A percentile compares a stretch with the other conserved stretches of the same genome.
Conservation (phyloP, 306 rosid species). For the Gillenia trifoliata region DNA sequence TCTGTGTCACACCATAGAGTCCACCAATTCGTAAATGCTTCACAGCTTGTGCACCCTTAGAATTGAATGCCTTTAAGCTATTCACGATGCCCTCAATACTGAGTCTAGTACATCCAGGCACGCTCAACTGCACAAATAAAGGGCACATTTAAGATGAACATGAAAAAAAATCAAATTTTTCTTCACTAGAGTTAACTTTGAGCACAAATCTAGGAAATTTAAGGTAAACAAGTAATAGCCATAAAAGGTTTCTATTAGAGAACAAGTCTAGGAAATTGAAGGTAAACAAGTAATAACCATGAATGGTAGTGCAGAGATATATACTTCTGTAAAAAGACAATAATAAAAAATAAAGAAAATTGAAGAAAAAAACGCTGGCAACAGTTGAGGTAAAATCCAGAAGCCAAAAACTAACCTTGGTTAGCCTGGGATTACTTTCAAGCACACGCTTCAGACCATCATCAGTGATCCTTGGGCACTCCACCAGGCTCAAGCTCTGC, state of each 20-base stretch:
- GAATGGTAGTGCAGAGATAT: background rate
- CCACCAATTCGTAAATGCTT: slow-evolving; percentile 83
- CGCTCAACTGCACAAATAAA: slow-evolving; percentile 58
- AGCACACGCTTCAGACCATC: slow-evolving; percentile 75
- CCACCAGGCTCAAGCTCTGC: slow-evolving; percentile 72
- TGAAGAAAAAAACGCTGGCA: background rate
- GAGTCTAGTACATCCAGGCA: slow-evolving; percentile 90
- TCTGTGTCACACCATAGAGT: slow-evolving; percentile 59
- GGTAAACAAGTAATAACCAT: background rate
- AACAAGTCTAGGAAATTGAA: background rate
- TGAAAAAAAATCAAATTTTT: background rate
- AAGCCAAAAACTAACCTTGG: slow-evolving; percentile 50
- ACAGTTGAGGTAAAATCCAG: background rate
- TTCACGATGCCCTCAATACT: slow-evolving; percentile 69
- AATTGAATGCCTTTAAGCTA: slow-evolving; percentile 56
- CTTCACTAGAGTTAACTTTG: background rate
- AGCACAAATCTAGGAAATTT: background rate
- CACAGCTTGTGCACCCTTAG: slow-evolving; percentile 49
- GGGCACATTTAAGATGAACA: background rate
- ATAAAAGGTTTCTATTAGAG: too few relatives aligned
- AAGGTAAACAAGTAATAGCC: background rate
- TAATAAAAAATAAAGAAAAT: background rate
- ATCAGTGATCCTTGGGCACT: slow-evolving; percentile 81
- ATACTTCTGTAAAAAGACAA: background rate
- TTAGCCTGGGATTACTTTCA: slow-evolving; percentile 63